Evolutionary conservation across 2,329 filamentous ascomycete species (phyloP).

Genomic region (Trichoderma harzianum): DNA sequence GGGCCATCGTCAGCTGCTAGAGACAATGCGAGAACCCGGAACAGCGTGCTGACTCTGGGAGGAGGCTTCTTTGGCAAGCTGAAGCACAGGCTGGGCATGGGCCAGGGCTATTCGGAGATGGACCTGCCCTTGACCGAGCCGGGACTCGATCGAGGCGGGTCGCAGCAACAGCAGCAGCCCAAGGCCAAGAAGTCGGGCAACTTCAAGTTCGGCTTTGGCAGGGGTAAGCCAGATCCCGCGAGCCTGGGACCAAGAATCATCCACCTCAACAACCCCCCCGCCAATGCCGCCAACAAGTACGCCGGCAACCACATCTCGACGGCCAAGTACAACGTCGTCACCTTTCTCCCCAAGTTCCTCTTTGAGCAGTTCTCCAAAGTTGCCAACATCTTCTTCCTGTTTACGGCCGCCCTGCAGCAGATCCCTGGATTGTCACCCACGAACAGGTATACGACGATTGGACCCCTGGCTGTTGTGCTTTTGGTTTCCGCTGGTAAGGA

Average conservation of each 20-base stretch:
- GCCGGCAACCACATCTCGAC: slow-evolving; percentile 97
- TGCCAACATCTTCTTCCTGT: slow-evolving; percentile 98
- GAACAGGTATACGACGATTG: slow-evolving; percentile 93
- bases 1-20: slow-evolving; percentile 45
- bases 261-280: slow-evolving; percentile 91
- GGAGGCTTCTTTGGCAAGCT: slow-evolving; percentile 83
- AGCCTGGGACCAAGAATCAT: slow-evolving; percentile 90
- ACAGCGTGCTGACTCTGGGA: slow-evolving; percentile 83
- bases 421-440: slow-evolving; percentile 94
- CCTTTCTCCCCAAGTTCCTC: slow-evolving; percentile 94
- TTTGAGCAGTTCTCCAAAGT: slow-evolving; percentile 99
- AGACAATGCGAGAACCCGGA: slow-evolving; percentile 68
- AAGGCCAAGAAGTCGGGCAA: slow-evolving; percentile 61
- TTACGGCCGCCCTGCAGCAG: slow-evolving; percentile 90
- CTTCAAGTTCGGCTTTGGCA: slow-evolving; percentile 91
- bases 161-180: slow-evolving; percentile 32
- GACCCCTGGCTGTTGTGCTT: slow-evolving; percentile 84
- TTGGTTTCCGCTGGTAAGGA: slow-evolving; percentile 96
- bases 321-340: slow-evolving; percentile 91
- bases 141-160: slow-evolving; percentile 39
- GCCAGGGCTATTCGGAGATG: slow-evolving; percentile 92
- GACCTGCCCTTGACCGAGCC: slow-evolving; percentile 89
- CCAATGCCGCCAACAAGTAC: slow-evolving; percentile 85
- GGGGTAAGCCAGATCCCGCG: slow-evolving; percentile 81
- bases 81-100: slow-evolving; percentile 89